Conservation (phyloP, 2,329 filamentous ascomycete genomes). For the Curvularia sp. region DNA sequence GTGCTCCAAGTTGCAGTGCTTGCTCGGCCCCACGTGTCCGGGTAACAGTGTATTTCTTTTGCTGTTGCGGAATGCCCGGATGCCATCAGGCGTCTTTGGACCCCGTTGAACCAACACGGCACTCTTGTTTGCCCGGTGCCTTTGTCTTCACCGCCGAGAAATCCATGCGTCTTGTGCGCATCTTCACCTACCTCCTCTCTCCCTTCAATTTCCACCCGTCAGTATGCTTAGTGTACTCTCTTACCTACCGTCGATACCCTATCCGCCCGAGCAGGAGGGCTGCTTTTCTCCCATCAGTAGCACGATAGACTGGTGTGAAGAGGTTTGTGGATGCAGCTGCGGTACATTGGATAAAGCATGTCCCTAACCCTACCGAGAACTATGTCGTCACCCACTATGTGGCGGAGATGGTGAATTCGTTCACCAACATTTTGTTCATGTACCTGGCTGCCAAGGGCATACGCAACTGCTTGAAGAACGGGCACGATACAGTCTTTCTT, state of each 20-base stretch:
- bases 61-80: background rate
- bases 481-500: slow-evolving; percentile 77
- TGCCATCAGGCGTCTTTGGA: background rate
- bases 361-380: slow-evolving; percentile 58
- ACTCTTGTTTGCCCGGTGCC: background rate
- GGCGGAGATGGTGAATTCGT: slow-evolving; percentile 78
- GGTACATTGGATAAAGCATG: background rate
- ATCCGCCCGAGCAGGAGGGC: slow-evolving; percentile 61
- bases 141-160: background rate
- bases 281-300: slow-evolving; percentile 75
- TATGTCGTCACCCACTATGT: slow-evolving; percentile 77
- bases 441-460: slow-evolving; percentile 79
- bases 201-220: background rate
- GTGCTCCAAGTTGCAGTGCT: background rate
- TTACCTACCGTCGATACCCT: slow-evolving; percentile 55
- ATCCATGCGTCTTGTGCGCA: background rate
- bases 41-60: background rate
- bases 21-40: background rate
- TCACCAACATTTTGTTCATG: slow-evolving; percentile 84
- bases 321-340: slow-evolving; percentile 57
- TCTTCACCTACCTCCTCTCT: background rate
- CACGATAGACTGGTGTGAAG: slow-evolving; percentile 81
- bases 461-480: slow-evolving; percentile 72
- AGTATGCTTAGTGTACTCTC: slow-evolving; percentile 44
- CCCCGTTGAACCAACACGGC: background rate